A percentile compares a stretch with the other conserved stretches of the same genome.
These are phyloP conservation scores for Globisporangium heterothallicum DNA, from an alignment of 352 stramenopile species.

Conservation along the genomic window DNA sequence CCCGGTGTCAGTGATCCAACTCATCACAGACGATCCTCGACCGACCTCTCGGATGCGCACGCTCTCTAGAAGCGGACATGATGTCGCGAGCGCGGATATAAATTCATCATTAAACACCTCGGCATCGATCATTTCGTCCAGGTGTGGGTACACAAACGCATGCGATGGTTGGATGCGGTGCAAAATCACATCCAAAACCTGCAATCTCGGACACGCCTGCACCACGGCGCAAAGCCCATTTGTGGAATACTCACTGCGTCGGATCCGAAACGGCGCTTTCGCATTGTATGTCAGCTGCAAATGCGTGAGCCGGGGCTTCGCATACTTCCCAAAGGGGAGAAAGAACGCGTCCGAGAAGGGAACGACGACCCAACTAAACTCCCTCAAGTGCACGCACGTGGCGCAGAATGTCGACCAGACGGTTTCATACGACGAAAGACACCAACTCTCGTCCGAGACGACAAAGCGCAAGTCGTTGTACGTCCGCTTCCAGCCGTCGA, in stretches of 20 bases:
- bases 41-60: slow-evolving; percentile 35
- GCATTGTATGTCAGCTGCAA: slow-evolving; percentile 52
- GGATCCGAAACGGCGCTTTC: slow-evolving; percentile 38
- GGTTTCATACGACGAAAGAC: not conserved
- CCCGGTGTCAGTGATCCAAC: slow-evolving; percentile 31
- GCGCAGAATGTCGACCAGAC: slow-evolving; percentile 44
- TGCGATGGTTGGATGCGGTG: slow-evolving; percentile 42
- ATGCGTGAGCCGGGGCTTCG: slow-evolving; percentile 30
- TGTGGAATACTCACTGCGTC: slow-evolving; percentile 44
- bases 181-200: slow-evolving; percentile 40
- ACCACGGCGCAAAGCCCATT: slow-evolving; percentile 31
- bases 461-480: slow-evolving; percentile 38
- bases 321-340: slow-evolving; percentile 32
- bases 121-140: slow-evolving; percentile 54
- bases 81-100: slow-evolving; percentile 16
- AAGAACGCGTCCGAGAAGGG: slow-evolving; percentile 70
- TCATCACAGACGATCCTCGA: slow-evolving; percentile 13
- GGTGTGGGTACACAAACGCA: slow-evolving; percentile 42
- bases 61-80: slow-evolving; percentile 21
- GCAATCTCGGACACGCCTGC: slow-evolving; percentile 20
- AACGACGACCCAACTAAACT: slow-evolving; percentile 69
- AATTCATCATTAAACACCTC: slow-evolving; percentile 48
- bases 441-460: slow-evolving; percentile 31
- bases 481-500: slow-evolving; percentile 61
- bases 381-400: slow-evolving; percentile 29